Evolutionary conservation across 163 green algal species (phyloP).

Genomic region (Volvox carteri): DNA sequence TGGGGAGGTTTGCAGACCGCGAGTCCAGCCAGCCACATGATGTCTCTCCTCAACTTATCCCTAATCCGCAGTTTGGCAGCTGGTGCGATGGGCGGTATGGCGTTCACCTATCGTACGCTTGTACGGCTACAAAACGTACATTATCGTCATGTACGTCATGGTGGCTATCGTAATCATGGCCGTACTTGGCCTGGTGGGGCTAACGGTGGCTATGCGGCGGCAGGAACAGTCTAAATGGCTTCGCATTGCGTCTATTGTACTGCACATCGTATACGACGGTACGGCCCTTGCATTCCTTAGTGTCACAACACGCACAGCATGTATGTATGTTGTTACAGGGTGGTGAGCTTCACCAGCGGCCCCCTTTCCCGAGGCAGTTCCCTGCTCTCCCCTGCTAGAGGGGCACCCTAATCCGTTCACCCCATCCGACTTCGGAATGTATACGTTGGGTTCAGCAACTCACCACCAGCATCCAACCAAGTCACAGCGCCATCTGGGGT

Average conservation of each 20-base stretch:
- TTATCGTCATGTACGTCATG: conserved; percentile 35
- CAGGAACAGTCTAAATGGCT: conserved; percentile 52
- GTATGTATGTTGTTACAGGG: background rate
- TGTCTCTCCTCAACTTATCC: too few species aligned
- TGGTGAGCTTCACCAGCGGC: too few species aligned
- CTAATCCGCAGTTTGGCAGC: conserved; percentile 21
- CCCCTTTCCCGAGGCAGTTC: too few species aligned
- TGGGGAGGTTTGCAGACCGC: too few species aligned
- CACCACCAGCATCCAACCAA: too few species aligned
- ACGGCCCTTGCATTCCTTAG: too few species aligned
- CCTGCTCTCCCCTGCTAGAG: too few species aligned
- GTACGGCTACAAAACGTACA: conserved; percentile 43
- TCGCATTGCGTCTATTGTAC: background rate
- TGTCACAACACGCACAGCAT: background rate
- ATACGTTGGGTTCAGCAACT: too few species aligned
- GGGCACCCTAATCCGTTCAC: too few species aligned
- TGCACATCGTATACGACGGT: conserved; percentile 31
- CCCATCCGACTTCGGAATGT: too few species aligned
- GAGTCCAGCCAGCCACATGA: too few species aligned
- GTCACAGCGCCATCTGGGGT: too few species aligned
- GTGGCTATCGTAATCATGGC: background rate
- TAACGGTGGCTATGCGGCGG: conserved; percentile 51
- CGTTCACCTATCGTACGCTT: conserved; percentile 32
- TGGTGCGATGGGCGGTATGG: conserved; percentile 44
- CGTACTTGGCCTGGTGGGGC: conserved; percentile 24